These are phyloP conservation scores for Ophiocordyceps camponoti-saundersi DNA, from an alignment of 2,329 filamentous ascomycete species.

Conservation along the genomic window DNA sequence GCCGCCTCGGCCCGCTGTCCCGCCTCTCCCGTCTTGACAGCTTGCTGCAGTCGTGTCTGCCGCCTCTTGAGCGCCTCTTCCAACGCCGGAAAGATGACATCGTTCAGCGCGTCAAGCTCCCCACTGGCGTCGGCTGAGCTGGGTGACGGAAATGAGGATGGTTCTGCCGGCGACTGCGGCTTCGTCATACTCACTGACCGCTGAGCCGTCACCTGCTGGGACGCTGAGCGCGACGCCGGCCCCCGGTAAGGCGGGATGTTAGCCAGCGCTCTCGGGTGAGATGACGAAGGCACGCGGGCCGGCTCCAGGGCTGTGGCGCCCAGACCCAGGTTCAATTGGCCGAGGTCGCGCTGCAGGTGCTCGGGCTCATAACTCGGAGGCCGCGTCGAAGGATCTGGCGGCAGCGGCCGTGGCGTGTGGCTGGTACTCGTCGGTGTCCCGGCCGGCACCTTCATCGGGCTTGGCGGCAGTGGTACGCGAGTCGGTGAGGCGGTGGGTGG, in stretches of 20 bases:
- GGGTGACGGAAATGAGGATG: constrained; percentile 37
- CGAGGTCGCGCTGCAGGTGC: constrained; percentile 45
- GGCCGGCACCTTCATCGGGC: constrained; percentile 12
- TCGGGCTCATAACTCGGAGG: constrained; percentile 44
- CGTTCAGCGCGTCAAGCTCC: constrained; percentile 72
- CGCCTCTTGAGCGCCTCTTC: constrained; percentile 81
- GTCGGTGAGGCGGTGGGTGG: constrained; percentile 29
- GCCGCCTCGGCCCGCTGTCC: constrained; percentile 47
- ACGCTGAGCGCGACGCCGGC: constrained; percentile 11
- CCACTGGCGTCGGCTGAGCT: constrained; percentile 41
- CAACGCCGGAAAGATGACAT: constrained; percentile 83
- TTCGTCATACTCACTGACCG: constrained; percentile 7
- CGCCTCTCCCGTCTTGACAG: constrained; percentile 22
- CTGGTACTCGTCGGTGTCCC: constrained; percentile 24
- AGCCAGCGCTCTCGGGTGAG: constrained; percentile 21
- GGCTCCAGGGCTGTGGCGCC: constrained; percentile 2
- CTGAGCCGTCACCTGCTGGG: constrained; percentile 11
- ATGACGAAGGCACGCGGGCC: constrained; percentile 6
- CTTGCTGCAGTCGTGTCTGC: constrained; percentile 40
- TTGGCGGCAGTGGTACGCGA: constrained; percentile 41
- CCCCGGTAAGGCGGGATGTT: constrained; percentile 40
- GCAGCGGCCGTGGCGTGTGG: constrained; percentile 24
- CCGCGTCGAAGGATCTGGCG: constrained; percentile 26
- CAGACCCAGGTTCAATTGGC: constrained; percentile 25
- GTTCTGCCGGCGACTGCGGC: constrained; percentile 15